These are phyloP conservation scores for Aplosporella prunicola DNA, from an alignment of 2,329 filamentous ascomycete genomes.

Conservation along the genomic window DNA sequence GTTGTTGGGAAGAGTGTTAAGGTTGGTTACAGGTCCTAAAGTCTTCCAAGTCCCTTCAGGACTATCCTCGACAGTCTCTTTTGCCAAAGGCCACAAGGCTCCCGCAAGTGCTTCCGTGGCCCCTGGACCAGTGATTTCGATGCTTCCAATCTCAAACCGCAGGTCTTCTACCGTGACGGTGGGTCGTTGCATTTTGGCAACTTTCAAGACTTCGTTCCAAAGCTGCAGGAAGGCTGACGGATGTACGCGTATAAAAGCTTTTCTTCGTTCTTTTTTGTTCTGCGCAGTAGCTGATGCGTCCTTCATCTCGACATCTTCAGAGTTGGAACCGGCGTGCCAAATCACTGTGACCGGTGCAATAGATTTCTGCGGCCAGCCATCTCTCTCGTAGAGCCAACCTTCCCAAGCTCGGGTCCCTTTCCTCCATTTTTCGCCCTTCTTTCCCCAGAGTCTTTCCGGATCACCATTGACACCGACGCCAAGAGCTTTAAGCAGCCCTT, in stretches of 20 bases:
- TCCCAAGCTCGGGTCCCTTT: conserved; percentile 48
- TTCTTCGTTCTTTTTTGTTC: conserved; percentile 35
- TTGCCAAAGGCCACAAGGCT: conserved; percentile 46
- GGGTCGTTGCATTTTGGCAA: conserved; percentile 52
- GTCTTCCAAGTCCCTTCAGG: conserved; percentile 26
- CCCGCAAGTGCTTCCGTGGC: conserved; percentile 70
- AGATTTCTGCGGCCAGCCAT: conserved; percentile 40
- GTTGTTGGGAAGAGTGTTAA: conserved; percentile 59
- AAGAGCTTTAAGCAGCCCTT: conserved; percentile 56
- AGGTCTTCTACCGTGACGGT: conserved; percentile 57
- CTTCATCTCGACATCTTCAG: conserved; percentile 12
- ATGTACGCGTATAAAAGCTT: conserved; percentile 65
- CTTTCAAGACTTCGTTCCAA: conserved; percentile 52
- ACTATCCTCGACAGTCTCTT: conserved; percentile 17
- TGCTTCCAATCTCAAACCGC: conserved; percentile 63
- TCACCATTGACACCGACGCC: conserved; percentile 42
- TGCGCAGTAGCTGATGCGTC: conserved; percentile 14
- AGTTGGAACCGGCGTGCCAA: conserved; percentile 51
- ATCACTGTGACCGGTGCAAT: conserved; percentile 67
- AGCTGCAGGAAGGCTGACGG: conserved; percentile 67
- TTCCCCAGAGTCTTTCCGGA: conserved; percentile 52
- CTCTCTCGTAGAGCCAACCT: conserved; percentile 49
- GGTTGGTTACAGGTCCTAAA: conserved; percentile 27
- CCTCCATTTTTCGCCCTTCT: conserved; percentile 62
- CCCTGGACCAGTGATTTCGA: conserved; percentile 61